phyloP scores from a whole-genome alignment of 73 alveolate species.

The Stentor coeruleus region DNA sequence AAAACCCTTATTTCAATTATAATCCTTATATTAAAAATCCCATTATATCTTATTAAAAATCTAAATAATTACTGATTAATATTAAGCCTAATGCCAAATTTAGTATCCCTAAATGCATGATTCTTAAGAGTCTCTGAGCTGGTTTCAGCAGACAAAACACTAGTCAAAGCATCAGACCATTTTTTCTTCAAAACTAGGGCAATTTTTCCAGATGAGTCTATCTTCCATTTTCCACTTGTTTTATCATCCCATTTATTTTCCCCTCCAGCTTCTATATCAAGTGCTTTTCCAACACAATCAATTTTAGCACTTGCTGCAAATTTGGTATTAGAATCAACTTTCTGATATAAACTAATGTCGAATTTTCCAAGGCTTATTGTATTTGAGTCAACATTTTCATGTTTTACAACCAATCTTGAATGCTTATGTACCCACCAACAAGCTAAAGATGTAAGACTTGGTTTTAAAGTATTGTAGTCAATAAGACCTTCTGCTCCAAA shows the following conservation, averaged over 20 bases:
- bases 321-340: neutral
- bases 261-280: neutral
- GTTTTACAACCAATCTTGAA: neutral
- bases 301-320: neutral
- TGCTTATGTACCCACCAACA: neutral
- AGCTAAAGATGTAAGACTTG: neutral
- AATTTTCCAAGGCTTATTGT: neutral
- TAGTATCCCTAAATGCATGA: neutral
- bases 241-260: neutral
- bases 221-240: neutral
- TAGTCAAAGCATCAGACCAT: neutral
- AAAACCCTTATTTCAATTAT: no score
- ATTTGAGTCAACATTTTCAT: neutral
- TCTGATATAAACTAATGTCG: neutral
- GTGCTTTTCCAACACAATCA: neutral
- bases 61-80: no score
- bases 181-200: neutral
- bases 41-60: no score
- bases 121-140: neutral
- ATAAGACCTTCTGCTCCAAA: neutral
- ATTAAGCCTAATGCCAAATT: neutral
- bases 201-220: neutral
- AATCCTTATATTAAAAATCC: no score
- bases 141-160: neutral
- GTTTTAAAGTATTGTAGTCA: neutral